These are phyloP conservation scores for Penicillium sp. DNA, from an alignment of 2,329 filamentous ascomycete species.

Conservation along the genomic window DNA sequence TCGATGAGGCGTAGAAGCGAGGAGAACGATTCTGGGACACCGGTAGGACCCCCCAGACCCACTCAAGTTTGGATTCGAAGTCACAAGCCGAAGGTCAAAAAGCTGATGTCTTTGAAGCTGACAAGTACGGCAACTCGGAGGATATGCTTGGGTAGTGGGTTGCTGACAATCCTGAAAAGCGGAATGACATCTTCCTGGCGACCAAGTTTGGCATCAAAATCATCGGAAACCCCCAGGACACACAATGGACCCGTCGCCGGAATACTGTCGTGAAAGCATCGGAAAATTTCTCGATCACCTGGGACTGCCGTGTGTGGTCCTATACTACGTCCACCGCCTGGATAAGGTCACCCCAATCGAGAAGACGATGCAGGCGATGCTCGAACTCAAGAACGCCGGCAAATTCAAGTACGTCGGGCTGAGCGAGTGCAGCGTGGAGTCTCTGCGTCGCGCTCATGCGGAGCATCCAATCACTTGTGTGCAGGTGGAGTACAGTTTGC, in stretches of 20 bases:
- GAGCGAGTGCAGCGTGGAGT: slow-evolving; percentile 51
- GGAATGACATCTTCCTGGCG: slow-evolving; percentile 54
- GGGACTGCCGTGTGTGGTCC: slow-evolving; percentile 48
- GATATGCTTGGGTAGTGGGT: slow-evolving; percentile 54
- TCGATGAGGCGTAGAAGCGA: slow-evolving; percentile 49
- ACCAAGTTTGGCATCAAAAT: slow-evolving; percentile 52
- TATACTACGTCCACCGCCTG: slow-evolving; percentile 51
- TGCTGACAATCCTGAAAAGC: slow-evolving; percentile 41
- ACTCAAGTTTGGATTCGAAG: too few species aligned
- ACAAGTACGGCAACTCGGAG: slow-evolving; percentile 51
- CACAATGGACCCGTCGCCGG: slow-evolving; percentile 39
- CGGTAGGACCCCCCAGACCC: slow-evolving; percentile 15
- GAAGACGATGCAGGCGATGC: slow-evolving; percentile 47
- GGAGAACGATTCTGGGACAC: slow-evolving; percentile 51
- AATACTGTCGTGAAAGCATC: slow-evolving; percentile 46
- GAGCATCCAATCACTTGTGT: slow-evolving; percentile 54
- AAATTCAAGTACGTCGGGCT: slow-evolving; percentile 58
- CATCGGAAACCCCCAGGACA: slow-evolving; percentile 9
- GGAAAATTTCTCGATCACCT: slow-evolving; percentile 45
- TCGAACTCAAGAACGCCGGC: slow-evolving; percentile 51
- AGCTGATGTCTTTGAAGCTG: slow-evolving; percentile 15
- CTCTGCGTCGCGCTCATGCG: slow-evolving; percentile 52
- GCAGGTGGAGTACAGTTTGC: slow-evolving; percentile 58
- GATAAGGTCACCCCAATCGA: slow-evolving; percentile 42
- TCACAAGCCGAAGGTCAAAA: not conserved